Evolutionary conservation across 495 filamentous ascomycete species (phyloP).

Genomic region (Neurospora intermedia): DNA sequence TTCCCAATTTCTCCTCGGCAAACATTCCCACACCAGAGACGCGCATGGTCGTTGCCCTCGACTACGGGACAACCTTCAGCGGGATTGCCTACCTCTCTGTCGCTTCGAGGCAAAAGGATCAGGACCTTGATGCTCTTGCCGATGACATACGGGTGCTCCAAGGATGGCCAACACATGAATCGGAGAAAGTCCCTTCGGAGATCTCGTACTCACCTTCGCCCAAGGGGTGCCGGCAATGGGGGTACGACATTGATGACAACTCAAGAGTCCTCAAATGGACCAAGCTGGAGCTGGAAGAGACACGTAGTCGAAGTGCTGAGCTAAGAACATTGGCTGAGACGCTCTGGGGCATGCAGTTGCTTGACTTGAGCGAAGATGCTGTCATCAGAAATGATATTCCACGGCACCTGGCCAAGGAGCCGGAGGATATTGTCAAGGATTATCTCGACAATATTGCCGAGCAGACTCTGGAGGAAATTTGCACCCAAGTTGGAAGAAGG

Average conservation of each 20-base stretch:
- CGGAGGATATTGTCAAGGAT: conserved; percentile 23
- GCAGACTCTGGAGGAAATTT: conserved; percentile 11
- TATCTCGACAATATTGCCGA: conserved; percentile 20
- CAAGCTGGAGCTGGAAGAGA: conserved; percentile 21
- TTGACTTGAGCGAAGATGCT: conserved; percentile 9
- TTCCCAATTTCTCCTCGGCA: background rate
- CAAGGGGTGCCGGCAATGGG: conserved; percentile 18
- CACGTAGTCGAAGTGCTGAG: conserved; percentile 5
- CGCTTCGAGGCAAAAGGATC: conserved; percentile 4
- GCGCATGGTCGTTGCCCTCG: conserved; percentile 21
- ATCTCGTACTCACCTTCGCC: conserved; percentile 19
- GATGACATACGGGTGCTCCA: conserved; percentile 15
- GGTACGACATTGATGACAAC: conserved; percentile 22
- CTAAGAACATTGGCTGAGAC: conserved; percentile 10
- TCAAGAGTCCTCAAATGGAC: conserved; percentile 23
- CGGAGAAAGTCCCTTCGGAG: conserved; percentile 21
- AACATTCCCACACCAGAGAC: background rate
- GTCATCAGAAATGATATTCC: conserved; percentile 17
- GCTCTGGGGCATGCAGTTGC: conserved; percentile 7
- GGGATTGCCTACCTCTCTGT: conserved; percentile 13
- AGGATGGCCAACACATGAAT: conserved; percentile 13
- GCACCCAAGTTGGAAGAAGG: conserved; percentile 1
- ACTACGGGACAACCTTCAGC: conserved; percentile 29
- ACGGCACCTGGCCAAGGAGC: conserved; percentile 18
- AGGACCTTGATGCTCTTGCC: conserved; percentile 7